Evolutionary conservation across 2,329 filamentous ascomycete species (phyloP), one percentile per base, ranked within the genome.

Genomic region (Arthrobotrys pseudoclavata): DNA sequence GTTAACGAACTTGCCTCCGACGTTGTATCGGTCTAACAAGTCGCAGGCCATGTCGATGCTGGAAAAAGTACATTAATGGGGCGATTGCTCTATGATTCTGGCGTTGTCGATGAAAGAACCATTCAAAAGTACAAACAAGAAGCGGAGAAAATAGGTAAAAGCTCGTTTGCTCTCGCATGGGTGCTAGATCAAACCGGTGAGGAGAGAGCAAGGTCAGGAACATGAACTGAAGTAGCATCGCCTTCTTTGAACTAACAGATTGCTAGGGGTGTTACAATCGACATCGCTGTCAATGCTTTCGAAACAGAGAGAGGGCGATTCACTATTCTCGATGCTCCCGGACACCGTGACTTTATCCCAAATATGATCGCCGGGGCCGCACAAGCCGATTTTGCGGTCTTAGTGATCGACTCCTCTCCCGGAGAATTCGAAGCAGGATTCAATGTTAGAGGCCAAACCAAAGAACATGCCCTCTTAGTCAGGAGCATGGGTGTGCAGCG

Each of bases 11-110:
- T 24, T 18, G 12, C 15, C 22, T n/a, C 2, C 9, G 1, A 2
- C 22, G 26, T 26, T 40, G 40, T 5, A n/a, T n/a, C 42, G 9
- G 20, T 64, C 79, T 79, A 77, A 69, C 29, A 20, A 4, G 79
- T n/a, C 2, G 69, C 83, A 93, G 94, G 96, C 13, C 96, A 99
- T 83, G 96, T 99, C 69, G 96, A 99, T 83, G 95, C 96, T 64
- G 96, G 96, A 64, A 99, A 99, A 84, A 97, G 94, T 83, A 99
- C 96, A 4, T 87, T 99, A 42, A 98, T 99, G 95, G 96, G 95
- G 0, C 90, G 96, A n/a, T 84, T 99, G 29, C 86, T 99, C 4
- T 90, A 95, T 48, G 96, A 99, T 81, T 88, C 97, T 47, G 92
- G 94, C 76, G 92, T 94, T 26, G 90, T 99, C 5, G 92, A 97